Evolutionary conservation across 176 grass and related monocot genomes (phyloP).

Genomic region (Ampelocalamus luodianensis): DNA sequence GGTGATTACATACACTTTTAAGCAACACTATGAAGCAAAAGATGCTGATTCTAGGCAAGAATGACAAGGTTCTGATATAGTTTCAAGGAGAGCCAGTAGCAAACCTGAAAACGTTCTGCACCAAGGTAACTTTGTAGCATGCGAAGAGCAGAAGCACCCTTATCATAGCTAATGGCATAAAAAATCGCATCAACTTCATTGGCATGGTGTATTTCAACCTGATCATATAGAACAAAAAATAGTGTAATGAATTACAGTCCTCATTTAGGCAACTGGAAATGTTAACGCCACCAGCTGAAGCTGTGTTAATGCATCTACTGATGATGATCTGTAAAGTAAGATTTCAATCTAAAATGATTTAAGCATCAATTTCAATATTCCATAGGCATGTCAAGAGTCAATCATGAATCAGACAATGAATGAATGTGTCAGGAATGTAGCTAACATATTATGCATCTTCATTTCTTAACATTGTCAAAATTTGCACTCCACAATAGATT

Average conservation of each 20-base stretch:
- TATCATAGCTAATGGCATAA: slow-evolving; percentile 88
- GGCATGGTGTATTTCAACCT: slow-evolving; percentile 89
- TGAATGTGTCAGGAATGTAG: background rate
- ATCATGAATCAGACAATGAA: background rate
- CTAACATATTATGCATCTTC: background rate
- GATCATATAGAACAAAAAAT: slow-evolving; percentile 16
- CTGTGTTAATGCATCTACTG: background rate
- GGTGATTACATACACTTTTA: slow-evolving; percentile 20
- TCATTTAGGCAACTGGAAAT: slow-evolving; percentile 33
- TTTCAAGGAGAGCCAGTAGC: slow-evolving; percentile 28
- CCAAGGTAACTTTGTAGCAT: slow-evolving; percentile 96
- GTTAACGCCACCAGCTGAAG: background rate
- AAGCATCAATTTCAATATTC: slow-evolving; percentile 24
- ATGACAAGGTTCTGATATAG: slow-evolving; percentile 4
- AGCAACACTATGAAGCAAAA: slow-evolving; percentile 15
- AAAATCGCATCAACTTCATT: slow-evolving; percentile 86
- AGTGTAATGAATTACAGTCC: slow-evolving; percentile 24
- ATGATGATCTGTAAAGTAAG: slow-evolving; percentile 15
- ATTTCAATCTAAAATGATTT: slow-evolving; percentile 21
- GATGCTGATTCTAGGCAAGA: slow-evolving; percentile 4
- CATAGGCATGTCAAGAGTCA: slow-evolving; percentile 18
- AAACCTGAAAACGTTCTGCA: slow-evolving; percentile 84
- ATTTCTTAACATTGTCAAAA: slow-evolving; percentile 12
- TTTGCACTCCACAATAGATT: slow-evolving; percentile 14
- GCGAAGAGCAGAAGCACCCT: slow-evolving; percentile 77